A percentile compares a stretch with the other conserved stretches of the same genome.
These are phyloP conservation scores for Epichloe sp. DNA, from an alignment of 2,329 filamentous ascomycete species.

Conservation along the genomic window DNA sequence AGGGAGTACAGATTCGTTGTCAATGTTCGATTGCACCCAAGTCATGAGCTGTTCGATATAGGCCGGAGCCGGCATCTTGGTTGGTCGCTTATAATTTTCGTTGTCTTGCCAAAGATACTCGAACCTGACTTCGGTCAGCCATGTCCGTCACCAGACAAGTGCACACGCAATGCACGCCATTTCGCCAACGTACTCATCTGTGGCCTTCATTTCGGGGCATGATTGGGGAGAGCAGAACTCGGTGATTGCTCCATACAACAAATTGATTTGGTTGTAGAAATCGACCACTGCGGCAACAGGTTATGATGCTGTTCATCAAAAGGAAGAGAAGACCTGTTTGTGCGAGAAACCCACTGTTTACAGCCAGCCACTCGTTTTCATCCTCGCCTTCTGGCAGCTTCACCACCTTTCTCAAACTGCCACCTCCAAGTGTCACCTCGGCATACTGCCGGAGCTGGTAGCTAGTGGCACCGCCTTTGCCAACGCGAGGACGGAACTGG, in stretches of 20 bases:
- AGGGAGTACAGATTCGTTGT: slow-evolving; percentile 92
- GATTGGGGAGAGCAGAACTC: slow-evolving; percentile 97
- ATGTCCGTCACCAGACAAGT: neutral
- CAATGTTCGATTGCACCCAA: slow-evolving; percentile 91
- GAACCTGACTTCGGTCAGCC: slow-evolving; percentile 43
- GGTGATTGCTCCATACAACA: slow-evolving; percentile 96
- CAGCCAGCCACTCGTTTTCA: slow-evolving; percentile 93
- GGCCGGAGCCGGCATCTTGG: slow-evolving; percentile 92
- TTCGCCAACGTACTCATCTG: slow-evolving; percentile 61
- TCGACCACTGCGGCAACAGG: slow-evolving; percentile 62
- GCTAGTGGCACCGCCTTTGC: slow-evolving; percentile 72
- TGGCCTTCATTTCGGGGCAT: slow-evolving; percentile 99
- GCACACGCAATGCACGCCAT: neutral
- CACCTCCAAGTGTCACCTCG: slow-evolving; percentile 88
- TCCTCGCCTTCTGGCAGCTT: slow-evolving; percentile 96
- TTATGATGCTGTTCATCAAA: neutral
- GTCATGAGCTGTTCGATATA: slow-evolving; percentile 97
- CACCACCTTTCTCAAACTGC: slow-evolving; percentile 89
- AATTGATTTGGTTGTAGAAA: slow-evolving; percentile 99
- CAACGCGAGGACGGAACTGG: slow-evolving; percentile 80
- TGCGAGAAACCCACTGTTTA: slow-evolving; percentile 60
- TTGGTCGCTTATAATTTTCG: slow-evolving; percentile 86
- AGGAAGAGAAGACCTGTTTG: neutral
- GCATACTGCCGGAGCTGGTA: slow-evolving; percentile 97
- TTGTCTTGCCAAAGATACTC: slow-evolving; percentile 98